Evolutionary conservation across 2,329 filamentous ascomycete genomes (phyloP).

Genomic region (Ophiosphaerella narmari): DNA sequence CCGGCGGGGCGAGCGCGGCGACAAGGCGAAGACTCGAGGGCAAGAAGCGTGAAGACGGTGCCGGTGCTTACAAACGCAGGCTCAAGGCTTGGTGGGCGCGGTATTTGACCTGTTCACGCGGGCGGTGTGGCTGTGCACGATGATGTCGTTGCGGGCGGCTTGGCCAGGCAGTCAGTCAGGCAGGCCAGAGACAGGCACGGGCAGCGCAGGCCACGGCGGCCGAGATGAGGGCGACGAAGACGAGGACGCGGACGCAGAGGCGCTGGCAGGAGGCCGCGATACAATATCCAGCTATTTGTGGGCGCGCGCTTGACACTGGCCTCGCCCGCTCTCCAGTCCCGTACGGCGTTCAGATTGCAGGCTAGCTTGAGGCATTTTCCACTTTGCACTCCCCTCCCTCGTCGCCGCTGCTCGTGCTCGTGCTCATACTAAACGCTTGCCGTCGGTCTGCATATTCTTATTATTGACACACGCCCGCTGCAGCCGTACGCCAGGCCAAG

Average conservation of each 20-base stretch:
- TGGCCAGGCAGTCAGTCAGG: too few species aligned
- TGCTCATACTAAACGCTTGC: neutral
- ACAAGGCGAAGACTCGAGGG: neutral
- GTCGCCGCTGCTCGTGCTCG: too few species aligned
- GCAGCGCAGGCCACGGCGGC: neutral
- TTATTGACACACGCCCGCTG: neutral
- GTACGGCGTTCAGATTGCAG: conserved; percentile 11
- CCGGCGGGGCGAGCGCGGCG: conserved; percentile 2
- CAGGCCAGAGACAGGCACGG: neutral
- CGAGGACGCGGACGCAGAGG: neutral
- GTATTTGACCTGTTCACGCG: neutral
- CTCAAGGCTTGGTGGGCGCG: neutral
- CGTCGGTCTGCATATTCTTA: neutral
- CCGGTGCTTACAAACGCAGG: conserved; percentile 16
- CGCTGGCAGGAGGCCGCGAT: neutral
- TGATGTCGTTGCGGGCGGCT: conserved; percentile 3
- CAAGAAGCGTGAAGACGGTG: conserved; percentile 2
- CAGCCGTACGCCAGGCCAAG: conserved; percentile 8
- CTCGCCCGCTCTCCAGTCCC: conserved; percentile 2
- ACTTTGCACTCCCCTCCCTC: conserved; percentile 3
- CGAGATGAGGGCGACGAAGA: neutral
- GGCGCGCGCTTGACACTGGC: conserved; percentile 2
- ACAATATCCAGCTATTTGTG: neutral
- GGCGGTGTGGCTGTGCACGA: conserved; percentile 9
- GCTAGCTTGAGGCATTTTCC: conserved; percentile 13